Base-by-base conservation (phyloP, 2,329 filamentous ascomycete genomes). In the Rhexocercosporidium sp. region DNA sequence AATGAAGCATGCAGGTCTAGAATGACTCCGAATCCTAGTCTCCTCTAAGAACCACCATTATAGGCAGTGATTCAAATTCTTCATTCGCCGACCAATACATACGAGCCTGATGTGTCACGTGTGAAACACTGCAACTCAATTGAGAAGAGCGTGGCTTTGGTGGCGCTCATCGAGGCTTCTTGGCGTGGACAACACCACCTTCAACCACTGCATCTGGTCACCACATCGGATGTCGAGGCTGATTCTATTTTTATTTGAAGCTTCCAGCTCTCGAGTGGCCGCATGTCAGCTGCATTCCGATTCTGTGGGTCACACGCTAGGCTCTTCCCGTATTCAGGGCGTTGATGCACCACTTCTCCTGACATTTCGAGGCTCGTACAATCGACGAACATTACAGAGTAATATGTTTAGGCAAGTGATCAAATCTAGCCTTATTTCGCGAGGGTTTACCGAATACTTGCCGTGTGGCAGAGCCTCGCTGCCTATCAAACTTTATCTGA, bases 141-240 rank as follows among this genome's bases (percentile, higher is more conserved):
- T n/a, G n/a, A n/a, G n/a, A n/a, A n/a, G n/a, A n/a, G n/a, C n/a
- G n/a, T n/a, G n/a, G n/a, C n/a, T n/a, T n/a, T n/a, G n/a, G n/a
- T n/a, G n/a, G n/a, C n/a, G n/a, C n/a, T n/a, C n/a, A 41, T 57
- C 54, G 34, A 57, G 54, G 27, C 54, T 16, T 20, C 34, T 57
- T 57, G 20, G 31, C 54, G 34, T 3, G 31, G 12, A 18, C 25
- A 18, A 41, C 54, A 37, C 54, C 31, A 41, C 53, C 1, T 25
- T 2, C n/a, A 11, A 22, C 18, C 9, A 56, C 29, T 34, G 25
- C 16, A 54, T n/a, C 27, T n/a, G 12, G 8, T 37, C 14, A 4
- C 25, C 25, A 57, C 31, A 27, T 41, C 54, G 31, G 31, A 22
- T 12, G 12, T 14, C 54, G n/a, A 39, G n/a, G 9, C 34, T 57